Percentiles rank a stretch among this genome's conserved stretches.
Evolutionary conservation across 1,284 basidiomycete genomes (phyloP).

Genomic region (Ceratobasidium theobromae): DNA sequence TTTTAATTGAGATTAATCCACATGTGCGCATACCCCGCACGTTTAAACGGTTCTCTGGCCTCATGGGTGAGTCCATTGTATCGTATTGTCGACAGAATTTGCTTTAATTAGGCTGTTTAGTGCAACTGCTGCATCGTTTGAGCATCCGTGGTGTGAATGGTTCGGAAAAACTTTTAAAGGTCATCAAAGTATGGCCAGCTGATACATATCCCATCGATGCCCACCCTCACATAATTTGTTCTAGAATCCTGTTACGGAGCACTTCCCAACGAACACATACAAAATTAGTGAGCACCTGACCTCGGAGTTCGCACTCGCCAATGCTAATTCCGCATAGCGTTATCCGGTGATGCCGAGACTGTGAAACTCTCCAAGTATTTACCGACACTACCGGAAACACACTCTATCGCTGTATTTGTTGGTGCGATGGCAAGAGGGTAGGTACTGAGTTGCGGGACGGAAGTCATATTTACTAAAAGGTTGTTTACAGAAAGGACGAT

Average conservation of each 20-base stretch:
- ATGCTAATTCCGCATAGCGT: constrained; percentile 54
- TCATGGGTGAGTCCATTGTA: constrained; percentile 80
- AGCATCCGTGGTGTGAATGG: constrained; percentile 96
- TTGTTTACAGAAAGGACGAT: constrained; percentile 68
- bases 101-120: constrained; percentile 49
- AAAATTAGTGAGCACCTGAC: constrained; percentile 76
- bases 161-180: constrained; percentile 93
- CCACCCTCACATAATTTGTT: neutral
- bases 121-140: constrained; percentile 95
- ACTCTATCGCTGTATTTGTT: constrained; percentile 92
- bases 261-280: constrained; percentile 92
- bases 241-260: constrained; percentile 93
- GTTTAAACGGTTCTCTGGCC: constrained; percentile 96
- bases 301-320: neutral
- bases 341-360: constrained; percentile 89
- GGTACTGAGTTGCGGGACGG: constrained; percentile 35
- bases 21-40: constrained; percentile 96
- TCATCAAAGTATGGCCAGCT: constrained; percentile 72
- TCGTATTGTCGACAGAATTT: neutral
- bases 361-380: constrained; percentile 83
- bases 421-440: constrained; percentile 94
- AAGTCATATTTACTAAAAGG: neutral
- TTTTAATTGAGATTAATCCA: constrained; percentile 98
- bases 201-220: neutral
- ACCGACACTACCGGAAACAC: constrained; percentile 77